These are phyloP conservation scores for Porogramme epimiltina DNA, from an alignment of 1,284 basidiomycete species.

Conservation along the genomic window DNA sequence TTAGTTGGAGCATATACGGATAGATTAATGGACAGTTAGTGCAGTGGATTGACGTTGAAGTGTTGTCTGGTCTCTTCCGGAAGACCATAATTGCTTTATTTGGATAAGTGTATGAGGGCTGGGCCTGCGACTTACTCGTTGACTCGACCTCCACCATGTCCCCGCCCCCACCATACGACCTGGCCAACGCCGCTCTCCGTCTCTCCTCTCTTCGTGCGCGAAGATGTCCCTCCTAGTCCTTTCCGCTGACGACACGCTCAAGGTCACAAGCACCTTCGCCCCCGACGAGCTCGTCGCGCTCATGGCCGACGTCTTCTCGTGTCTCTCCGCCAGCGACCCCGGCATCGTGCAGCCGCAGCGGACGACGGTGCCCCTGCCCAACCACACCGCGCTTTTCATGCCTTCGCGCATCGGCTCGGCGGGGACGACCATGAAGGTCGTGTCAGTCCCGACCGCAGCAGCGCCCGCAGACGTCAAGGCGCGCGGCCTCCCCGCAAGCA, in stretches of 20 bases:
- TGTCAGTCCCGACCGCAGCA: slow-evolving; percentile 57
- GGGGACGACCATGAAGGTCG: slow-evolving; percentile 70
- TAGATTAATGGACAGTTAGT: no score
- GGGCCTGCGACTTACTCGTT: no score
- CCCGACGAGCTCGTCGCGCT: slow-evolving; percentile 49
- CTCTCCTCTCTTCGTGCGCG: no score
- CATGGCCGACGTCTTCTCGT: slow-evolving; percentile 56
- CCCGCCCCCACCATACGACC: no score
- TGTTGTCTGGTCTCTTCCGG: no score
- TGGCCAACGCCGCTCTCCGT: no score
- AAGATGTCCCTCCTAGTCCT: slow-evolving; percentile 54
- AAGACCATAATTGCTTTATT: no score
- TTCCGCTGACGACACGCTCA: slow-evolving; percentile 50
- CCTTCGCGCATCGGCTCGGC: slow-evolving; percentile 55
- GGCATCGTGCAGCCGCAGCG: slow-evolving; percentile 50
- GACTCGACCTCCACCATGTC: neutral
- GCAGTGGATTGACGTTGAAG: no score
- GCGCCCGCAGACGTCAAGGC: slow-evolving; percentile 33
- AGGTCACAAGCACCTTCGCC: slow-evolving; percentile 41
- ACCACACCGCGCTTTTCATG: slow-evolving; percentile 70
- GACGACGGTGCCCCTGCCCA: slow-evolving; percentile 44
- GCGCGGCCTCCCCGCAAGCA: slow-evolving; percentile 74
- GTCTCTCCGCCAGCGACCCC: slow-evolving; percentile 21
- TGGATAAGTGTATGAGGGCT: no score
- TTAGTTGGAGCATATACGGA: no score